A percentile compares a stretch with the other conserved stretches of the same genome.
Evolutionary conservation across 179 eudicot species (phyloP).

Genomic region (Beta macrorhiza): DNA sequence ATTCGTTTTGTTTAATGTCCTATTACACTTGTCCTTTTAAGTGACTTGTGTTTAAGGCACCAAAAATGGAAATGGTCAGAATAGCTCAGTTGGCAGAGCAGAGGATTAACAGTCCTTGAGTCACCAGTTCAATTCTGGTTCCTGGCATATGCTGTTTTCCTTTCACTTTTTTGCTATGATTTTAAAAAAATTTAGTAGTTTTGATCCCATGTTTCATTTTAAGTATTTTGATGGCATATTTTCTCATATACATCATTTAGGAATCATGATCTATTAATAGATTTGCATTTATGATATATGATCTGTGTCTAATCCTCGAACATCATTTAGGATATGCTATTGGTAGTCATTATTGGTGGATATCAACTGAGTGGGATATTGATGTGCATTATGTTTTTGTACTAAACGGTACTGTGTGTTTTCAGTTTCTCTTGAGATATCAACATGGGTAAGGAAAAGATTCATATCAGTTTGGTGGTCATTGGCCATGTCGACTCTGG

Average conservation of each 20-base stretch:
- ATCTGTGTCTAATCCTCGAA: neutral
- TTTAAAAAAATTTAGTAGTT: neutral
- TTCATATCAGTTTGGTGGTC: conserved; percentile 55
- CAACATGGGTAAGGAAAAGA: conserved; percentile 53
- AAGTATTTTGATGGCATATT: too few species aligned
- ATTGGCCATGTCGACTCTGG: conserved; percentile 67
- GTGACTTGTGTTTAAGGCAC: neutral
- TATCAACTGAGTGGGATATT: neutral
- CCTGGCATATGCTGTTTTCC: neutral
- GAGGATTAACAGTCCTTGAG: neutral
- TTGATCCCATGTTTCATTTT: neutral
- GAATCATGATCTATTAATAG: too few species aligned
- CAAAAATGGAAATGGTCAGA: too few species aligned
- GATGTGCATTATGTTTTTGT: neutral
- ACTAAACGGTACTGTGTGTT: too few species aligned
- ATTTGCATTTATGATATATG: too few species aligned
- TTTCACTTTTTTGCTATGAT: neutral
- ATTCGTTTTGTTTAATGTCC: too few species aligned
- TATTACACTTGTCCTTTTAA: too few species aligned
- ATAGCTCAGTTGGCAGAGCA: neutral
- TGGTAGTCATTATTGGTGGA: neutral
- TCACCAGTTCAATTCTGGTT: conserved; percentile 6
- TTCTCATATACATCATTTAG: too few species aligned
- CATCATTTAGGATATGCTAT: neutral
- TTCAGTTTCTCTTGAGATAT: conserved; percentile 2